phyloP scores from a whole-genome alignment of 1,284 basidiomycete species.

The Ustilago tritici region DNA sequence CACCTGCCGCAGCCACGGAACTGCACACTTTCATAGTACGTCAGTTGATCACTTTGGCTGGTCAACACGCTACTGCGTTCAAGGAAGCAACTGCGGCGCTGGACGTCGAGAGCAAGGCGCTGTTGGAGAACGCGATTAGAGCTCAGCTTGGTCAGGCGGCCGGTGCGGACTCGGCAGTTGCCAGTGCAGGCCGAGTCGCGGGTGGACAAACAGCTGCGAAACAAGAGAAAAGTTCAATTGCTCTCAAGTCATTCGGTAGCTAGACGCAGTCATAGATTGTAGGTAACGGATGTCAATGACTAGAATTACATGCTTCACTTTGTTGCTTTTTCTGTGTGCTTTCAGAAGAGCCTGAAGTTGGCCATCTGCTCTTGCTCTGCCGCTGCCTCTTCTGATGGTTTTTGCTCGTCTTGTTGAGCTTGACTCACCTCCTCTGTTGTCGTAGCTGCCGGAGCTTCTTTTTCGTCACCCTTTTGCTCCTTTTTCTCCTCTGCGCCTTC shows the following conservation, averaged over 20 bases:
- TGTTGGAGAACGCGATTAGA: constrained; percentile 80
- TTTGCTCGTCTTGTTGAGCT: background rate
- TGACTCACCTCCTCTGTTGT: background rate
- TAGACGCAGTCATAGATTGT: background rate
- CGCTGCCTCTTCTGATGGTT: background rate
- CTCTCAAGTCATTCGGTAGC: constrained; percentile 53
- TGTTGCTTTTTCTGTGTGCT: background rate
- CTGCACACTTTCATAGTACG: constrained; percentile 78
- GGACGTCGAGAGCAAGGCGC: constrained; percentile 75
- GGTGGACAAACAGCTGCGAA: background rate
- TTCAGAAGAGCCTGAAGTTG: constrained; percentile 33
- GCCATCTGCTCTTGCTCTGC: constrained; percentile 23
- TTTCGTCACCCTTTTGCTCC: background rate
- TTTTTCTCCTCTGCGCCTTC: background rate
- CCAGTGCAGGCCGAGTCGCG: background rate
- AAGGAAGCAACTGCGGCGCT: constrained; percentile 85
- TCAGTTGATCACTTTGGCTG: constrained; percentile 82
- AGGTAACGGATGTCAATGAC: background rate
- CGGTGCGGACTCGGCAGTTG: background rate
- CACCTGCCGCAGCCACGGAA: constrained; percentile 67
- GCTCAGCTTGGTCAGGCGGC: constrained; percentile 33
- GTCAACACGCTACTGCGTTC: constrained; percentile 81
- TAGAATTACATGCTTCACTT: background rate
- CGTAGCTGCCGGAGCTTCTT: background rate
- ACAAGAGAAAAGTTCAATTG: constrained; percentile 38